phyloP scores from a whole-genome alignment of 345 rosid species.

The Syzygium jambos region DNA sequence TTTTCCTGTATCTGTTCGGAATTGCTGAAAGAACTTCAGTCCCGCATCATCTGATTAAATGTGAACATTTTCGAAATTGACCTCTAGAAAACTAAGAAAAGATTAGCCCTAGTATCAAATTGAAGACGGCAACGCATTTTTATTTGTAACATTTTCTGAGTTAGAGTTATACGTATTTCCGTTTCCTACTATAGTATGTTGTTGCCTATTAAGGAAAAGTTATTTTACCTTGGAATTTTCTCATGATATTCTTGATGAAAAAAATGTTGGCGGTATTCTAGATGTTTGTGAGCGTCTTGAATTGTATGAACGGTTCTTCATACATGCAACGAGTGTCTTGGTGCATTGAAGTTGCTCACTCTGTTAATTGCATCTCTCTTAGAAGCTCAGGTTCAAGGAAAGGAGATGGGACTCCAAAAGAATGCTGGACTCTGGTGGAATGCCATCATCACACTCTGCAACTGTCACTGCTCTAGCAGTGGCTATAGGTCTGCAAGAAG shows the following conservation, averaged over 20 bases:
- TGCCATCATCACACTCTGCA: constrained; percentile 97
- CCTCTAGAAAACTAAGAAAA: not conserved
- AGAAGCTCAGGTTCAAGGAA: constrained; percentile 91
- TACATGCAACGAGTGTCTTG: not conserved
- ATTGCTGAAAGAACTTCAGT: not conserved
- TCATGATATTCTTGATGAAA: not conserved
- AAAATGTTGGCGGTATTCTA: not conserved
- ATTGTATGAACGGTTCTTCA: not conserved
- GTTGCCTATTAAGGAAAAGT: not conserved
- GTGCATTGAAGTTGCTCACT: not conserved
- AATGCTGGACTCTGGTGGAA: constrained; percentile 86
- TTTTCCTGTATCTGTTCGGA: not conserved
- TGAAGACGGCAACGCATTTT: not conserved
- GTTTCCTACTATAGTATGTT: not conserved
- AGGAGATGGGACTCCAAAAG: constrained; percentile 91
- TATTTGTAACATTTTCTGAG: not conserved
- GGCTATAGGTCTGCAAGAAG: constrained; percentile 78
- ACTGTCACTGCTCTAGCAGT: constrained; percentile 86
- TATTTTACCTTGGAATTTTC: not conserved
- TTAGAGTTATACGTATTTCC: not conserved
- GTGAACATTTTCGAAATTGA: not conserved
- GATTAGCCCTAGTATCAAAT: not conserved
- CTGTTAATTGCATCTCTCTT: constrained; percentile 14
- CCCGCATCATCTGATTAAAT: not conserved
- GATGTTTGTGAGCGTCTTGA: not conserved